Conservation (phyloP, 371 early-diverging fungal species). For the Mycotypha africana region DNA sequence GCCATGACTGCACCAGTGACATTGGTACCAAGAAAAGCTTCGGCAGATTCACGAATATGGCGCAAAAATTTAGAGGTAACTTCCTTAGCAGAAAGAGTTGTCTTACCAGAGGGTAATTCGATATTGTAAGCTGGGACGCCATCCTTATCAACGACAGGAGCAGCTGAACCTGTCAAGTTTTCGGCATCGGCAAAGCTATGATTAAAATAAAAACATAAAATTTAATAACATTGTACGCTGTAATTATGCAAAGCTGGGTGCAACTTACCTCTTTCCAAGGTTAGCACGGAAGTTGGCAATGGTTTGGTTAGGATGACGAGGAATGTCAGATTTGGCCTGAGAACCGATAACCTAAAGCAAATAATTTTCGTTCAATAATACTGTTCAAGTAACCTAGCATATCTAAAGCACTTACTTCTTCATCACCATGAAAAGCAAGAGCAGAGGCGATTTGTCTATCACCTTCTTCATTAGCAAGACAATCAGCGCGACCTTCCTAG, state of each 20-base stretch:
- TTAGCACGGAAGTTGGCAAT: constrained; percentile 82
- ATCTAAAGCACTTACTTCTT: constrained; percentile 77
- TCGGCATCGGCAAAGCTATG: constrained; percentile 38
- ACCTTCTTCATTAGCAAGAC: constrained; percentile 97
- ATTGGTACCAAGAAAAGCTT: constrained; percentile 74
- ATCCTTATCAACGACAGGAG: constrained; percentile 62
- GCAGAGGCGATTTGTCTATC: constrained; percentile 91
- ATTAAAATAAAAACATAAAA: too few species aligned
- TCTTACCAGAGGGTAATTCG: constrained; percentile 56
- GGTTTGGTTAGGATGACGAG: constrained; percentile 86
- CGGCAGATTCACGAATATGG: constrained; percentile 85
- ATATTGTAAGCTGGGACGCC: constrained; percentile 77
- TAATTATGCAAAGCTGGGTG: too few species aligned
- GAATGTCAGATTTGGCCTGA: constrained; percentile 87
- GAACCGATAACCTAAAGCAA: constrained; percentile 87
- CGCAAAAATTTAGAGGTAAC: constrained; percentile 74
- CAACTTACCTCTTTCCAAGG: constrained; percentile 68
- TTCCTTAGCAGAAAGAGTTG: constrained; percentile 62
- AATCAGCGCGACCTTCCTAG: constrained; percentile 79
- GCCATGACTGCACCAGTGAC: constrained; percentile 91
- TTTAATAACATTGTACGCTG: too few species aligned
- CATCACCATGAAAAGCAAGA: constrained; percentile 89
- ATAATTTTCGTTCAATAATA: too few species aligned
- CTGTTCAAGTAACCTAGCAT: background rate
- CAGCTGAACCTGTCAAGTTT: constrained; percentile 49